Conservation (phyloP, 2,329 filamentous ascomycete species). For the Stemphylium vesicarium region DNA sequence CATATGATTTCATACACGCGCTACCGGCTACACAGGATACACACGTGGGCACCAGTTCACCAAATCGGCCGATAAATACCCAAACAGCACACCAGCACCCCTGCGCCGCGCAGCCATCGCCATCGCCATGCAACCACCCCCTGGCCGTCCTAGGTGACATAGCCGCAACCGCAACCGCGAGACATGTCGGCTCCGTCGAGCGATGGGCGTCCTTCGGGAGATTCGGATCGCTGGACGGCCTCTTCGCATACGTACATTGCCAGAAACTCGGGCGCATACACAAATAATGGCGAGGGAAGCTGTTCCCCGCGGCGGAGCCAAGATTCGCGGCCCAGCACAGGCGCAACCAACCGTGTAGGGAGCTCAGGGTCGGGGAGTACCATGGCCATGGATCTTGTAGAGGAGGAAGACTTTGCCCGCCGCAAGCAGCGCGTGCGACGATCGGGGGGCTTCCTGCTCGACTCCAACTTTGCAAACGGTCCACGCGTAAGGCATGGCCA, state of each 20-base stretch:
- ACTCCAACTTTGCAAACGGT: conserved; percentile 45
- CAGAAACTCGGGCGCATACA: conserved; percentile 28
- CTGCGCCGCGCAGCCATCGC: conserved; percentile 21
- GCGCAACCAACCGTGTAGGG: conserved; percentile 9
- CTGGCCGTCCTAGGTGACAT: conserved; percentile 32
- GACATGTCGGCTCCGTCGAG: conserved; percentile 44
- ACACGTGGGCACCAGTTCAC: neutral
- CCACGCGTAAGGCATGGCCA: conserved; percentile 35
- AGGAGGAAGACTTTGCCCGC: conserved; percentile 42
- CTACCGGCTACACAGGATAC: neutral
- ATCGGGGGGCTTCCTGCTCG: conserved; percentile 56
- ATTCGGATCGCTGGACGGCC: conserved; percentile 39
- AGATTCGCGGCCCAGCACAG: conserved; percentile 21
- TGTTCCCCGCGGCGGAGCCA: conserved; percentile 32
- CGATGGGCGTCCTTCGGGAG: conserved; percentile 42
- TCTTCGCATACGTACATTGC: conserved; percentile 45
- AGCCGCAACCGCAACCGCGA: conserved; percentile 19
- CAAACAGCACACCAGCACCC: neutral
- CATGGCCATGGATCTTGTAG: conserved; percentile 31
- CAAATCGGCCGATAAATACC: conserved; percentile 5
- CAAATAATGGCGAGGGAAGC: conserved; percentile 38
- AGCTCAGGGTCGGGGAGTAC: conserved; percentile 19
- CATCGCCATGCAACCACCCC: conserved; percentile 36
- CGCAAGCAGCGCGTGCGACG: conserved; percentile 39
- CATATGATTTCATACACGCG: conserved; percentile 7